Conservation (phyloP, 345 rosid species). For the Lepidium africanum region DNA sequence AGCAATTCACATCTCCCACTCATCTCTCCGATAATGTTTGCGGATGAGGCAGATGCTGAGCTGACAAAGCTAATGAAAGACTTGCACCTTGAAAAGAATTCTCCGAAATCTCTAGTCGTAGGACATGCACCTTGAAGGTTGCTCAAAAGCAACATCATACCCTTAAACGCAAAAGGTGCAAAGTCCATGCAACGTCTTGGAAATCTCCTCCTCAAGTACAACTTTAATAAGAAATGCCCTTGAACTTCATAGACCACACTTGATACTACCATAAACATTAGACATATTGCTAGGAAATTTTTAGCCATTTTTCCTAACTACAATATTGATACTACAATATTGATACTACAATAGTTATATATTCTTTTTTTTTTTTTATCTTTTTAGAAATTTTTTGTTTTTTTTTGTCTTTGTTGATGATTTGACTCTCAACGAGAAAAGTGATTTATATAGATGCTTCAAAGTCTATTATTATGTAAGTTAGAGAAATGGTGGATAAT, state of each 20-base stretch:
- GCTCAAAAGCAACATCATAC: background rate
- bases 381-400: background rate
- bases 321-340: too few relatives aligned
- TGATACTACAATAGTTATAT: too few relatives aligned
- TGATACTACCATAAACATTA: constrained; percentile 18
- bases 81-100: background rate
- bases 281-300: constrained; percentile 8
- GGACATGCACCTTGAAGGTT: constrained; percentile 9
- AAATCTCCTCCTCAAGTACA: background rate
- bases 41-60: background rate
- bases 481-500: constrained; percentile 6
- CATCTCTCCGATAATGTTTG: background rate
- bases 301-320: constrained; percentile 5
- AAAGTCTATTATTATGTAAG: background rate
- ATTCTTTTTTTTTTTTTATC: background rate
- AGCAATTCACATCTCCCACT: background rate
- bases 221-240: constrained; percentile 15
- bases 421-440: background rate
- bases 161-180: constrained; percentile 15
- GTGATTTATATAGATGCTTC: constrained; percentile 8
- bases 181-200: background rate
- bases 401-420: background rate
- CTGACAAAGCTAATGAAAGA: background rate
- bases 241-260: constrained; percentile 20
- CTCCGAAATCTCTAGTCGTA: background rate